Evolutionary conservation across 108 stramenopile genomes (phyloP), one percentile per base, ranked within the genome.

Genomic region (Fragilaria radians): DNA sequence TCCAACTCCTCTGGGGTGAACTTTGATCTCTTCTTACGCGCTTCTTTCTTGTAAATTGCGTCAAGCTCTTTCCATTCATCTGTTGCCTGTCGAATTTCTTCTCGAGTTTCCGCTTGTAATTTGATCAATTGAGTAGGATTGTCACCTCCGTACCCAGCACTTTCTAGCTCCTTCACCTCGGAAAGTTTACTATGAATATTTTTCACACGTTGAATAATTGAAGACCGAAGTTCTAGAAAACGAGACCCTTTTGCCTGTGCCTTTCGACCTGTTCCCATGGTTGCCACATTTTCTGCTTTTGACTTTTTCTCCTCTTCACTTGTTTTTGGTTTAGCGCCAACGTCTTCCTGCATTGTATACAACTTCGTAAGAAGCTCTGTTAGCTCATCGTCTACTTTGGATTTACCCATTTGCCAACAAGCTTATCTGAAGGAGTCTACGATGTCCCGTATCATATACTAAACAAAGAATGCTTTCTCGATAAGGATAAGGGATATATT

Each of bases 41-140:
- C 83, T 62, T 94, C 93, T 46, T 75, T 86, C 59, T 90, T 88
- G 58, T 90, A 89, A 47, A 94, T 63, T 1, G 54, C 80, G 36
- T 94, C 88, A 52, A 94, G 32, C 49, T 90, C 85, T 22, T 68
- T 64, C 93, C 93, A 94, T 63, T 94, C 93, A 36, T 94, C 89
- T 17, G 61, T 61, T 7, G 85, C 76, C 47, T 81, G 81, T 23
- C 88, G 82, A 52, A 86, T 70, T 42, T 79, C 54, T 63, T 90
- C 87, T 5, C 89, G 78, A 28, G 88, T 79, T 50, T 88, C 79
- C 4, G 87, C 82, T 65, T 94, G 89, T 45, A 67, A 70, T 32
- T 78, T 74, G 48, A 94, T 94, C 19, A 83, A 73, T 48, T 91
- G 88, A 57, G 85, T 89, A 36, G 93, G 85, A 69, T 82, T 82